Percentiles rank a stretch among this genome's conserved stretches.
Conservation (phyloP, 768 basidiomycete species). For the Rhodotorula toruloides region DNA sequence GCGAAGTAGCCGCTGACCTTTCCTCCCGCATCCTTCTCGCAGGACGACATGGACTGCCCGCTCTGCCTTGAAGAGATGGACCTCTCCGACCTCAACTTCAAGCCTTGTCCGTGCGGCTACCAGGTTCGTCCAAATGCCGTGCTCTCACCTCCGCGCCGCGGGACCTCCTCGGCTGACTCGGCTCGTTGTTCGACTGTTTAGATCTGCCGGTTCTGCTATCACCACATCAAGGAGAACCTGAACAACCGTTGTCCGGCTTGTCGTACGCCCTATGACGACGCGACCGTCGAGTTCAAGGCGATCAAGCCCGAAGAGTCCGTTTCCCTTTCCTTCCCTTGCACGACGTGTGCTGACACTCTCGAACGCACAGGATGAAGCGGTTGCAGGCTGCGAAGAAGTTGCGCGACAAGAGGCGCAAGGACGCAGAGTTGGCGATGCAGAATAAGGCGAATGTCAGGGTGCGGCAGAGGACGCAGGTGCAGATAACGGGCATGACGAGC, state of each 20-base stretch:
- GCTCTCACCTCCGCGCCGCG: conserved; percentile 6
- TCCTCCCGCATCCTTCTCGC: not conserved
- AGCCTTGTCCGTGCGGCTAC: conserved; percentile 97
- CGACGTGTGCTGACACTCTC: not conserved
- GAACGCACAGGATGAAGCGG: conserved; percentile 70
- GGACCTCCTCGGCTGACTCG: not conserved
- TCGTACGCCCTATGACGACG: conserved; percentile 83
- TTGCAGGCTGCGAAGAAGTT: conserved; percentile 85
- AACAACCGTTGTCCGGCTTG: conserved; percentile 97
- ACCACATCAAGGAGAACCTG: conserved; percentile 92
- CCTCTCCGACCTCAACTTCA: conserved; percentile 97
- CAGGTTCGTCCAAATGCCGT: conserved; percentile 62
- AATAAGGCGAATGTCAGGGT: conserved; percentile 89
- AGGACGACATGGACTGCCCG: conserved; percentile 98
- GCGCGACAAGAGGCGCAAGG: conserved; percentile 89
- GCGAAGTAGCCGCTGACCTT: not conserved
- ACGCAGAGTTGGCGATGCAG: conserved; percentile 75
- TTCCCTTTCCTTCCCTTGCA: not conserved
- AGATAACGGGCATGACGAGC: conserved; percentile 90
- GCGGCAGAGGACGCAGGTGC: conserved; percentile 93
- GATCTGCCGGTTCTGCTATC: conserved; percentile 99
- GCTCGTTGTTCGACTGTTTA: conserved; percentile 44
- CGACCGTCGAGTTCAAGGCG: conserved; percentile 88
- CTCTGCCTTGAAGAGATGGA: conserved; percentile 99
- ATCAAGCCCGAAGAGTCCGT: conserved; percentile 92